These are phyloP conservation scores for Uronychia setigera DNA, from an alignment of 73 alveolate genomes.

Conservation along the genomic window DNA sequence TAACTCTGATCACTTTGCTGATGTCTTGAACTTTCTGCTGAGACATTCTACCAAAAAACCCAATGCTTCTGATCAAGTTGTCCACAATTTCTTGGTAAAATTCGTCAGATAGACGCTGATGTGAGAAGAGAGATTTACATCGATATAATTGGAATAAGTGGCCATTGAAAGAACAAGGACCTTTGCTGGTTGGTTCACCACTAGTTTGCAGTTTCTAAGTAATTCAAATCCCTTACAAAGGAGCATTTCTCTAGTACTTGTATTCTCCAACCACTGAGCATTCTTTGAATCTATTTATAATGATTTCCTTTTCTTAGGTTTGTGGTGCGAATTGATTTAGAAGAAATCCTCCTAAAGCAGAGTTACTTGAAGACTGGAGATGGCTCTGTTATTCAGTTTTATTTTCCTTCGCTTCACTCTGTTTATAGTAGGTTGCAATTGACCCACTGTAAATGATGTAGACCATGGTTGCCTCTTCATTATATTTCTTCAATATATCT, in stretches of 20 bases:
- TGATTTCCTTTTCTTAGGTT: too few relatives aligned
- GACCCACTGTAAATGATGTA: too few relatives aligned
- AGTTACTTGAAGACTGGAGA: too few relatives aligned
- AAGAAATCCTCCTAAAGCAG: too few relatives aligned
- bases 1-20: background rate
- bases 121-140: background rate
- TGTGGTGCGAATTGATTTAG: too few relatives aligned
- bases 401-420: too few relatives aligned
- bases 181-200: background rate
- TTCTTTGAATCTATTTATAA: too few relatives aligned
- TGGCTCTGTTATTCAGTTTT: too few relatives aligned
- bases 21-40: background rate
- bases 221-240: background rate
- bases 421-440: too few relatives aligned
- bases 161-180: background rate
- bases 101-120: background rate
- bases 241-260: background rate
- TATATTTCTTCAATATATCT: too few relatives aligned
- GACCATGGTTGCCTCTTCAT: too few relatives aligned
- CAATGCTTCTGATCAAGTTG: background rate
- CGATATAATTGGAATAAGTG: background rate
- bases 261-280: background rate
- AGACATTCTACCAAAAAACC: background rate
- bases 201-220: background rate
- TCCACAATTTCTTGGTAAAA: background rate